Evolutionary conservation across 1,139 yeast species (phyloP), one percentile per base, ranked within the genome.

Genomic region (Suhomyces anneliseae): DNA sequence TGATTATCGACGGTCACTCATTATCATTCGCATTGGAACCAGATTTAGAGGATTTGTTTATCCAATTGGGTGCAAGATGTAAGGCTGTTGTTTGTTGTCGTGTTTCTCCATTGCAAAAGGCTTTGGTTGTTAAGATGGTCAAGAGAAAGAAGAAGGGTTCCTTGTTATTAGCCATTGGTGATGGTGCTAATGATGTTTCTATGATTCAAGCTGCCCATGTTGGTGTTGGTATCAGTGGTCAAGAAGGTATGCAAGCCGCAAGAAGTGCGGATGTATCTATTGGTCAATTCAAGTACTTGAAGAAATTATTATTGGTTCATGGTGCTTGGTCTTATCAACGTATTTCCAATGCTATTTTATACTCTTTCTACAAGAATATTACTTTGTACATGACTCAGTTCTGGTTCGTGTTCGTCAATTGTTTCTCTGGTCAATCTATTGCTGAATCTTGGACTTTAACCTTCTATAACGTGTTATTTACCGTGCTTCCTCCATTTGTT

Each of bases 211-310:
- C 98, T 11, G 99, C 99, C 0, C 97, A 93, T 66, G 96, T 93
- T 43, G 99, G 99, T 51, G 95, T 93, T 39, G 99, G 99, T 63
- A 93, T 93, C 56, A 89, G 95, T 61, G 99, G 99, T 57, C 88
- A 90, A 89, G 99, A 95, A 70, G 99, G 99, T 57, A 92, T 92
- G 90, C 99, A 95, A 67, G 99, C 99, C 8, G 98, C 99, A 0
- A 79, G 99, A 66, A 85, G 95, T 66, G 99, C 99, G 0, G 99
- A 95, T 74, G 83, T 93, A 50, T 92, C 98, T 1, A 90, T 95
- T 68, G 99, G 97, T 0, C 99, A 95, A 65, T 95, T 95, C 78
- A 83, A 85, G 63, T 93, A 81, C 62, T 77, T 95, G 69, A 81
- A 83, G 56, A 92, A 89, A 62, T 69, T 95, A 47, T 70, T 95